Percentiles rank a stretch among this genome's conserved stretches.
phyloP scores from a whole-genome alignment of 2,329 filamentous ascomycete species.

The Polychaeton citri region DNA sequence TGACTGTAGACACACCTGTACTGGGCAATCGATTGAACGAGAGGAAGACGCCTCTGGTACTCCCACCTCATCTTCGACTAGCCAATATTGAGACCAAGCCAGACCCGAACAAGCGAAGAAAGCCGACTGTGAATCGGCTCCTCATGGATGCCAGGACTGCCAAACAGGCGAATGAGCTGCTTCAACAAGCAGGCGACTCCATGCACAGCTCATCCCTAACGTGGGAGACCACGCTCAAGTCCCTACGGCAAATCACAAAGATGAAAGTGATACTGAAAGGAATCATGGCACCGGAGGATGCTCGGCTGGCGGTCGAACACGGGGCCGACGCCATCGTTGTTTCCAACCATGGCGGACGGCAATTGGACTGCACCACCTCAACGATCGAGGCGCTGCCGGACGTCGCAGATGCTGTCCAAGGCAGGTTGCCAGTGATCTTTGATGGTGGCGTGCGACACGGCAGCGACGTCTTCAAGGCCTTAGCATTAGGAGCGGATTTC shows the following conservation, averaged over 20 bases:
- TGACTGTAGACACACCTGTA: conserved; percentile 19
- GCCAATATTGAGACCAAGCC: conserved; percentile 8
- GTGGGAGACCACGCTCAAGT: background rate
- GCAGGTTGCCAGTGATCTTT: conserved; percentile 34
- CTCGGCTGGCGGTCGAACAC: conserved; percentile 28
- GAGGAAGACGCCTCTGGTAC: conserved; percentile 11
- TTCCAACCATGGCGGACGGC: conserved; percentile 40
- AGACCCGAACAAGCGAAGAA: background rate
- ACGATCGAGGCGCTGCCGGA: conserved; percentile 43
- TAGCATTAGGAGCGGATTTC: conserved; percentile 42
- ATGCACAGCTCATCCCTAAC: background rate
- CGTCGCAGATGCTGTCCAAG: conserved; percentile 46
- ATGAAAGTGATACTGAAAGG: conserved; percentile 45
- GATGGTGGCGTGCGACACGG: conserved; percentile 39
- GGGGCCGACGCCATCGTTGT: conserved; percentile 39
- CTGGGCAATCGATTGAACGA: conserved; percentile 20
- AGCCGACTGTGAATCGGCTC: background rate
- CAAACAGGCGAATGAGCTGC: background rate
- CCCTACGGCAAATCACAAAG: background rate
- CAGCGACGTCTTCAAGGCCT: conserved; percentile 37
- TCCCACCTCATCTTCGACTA: conserved; percentile 9
- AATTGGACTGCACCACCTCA: conserved; percentile 38
- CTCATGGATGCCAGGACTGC: background rate
- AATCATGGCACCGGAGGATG: conserved; percentile 38
- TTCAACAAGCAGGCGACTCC: background rate